phyloP scores from a whole-genome alignment of 1,139 yeast genomes.

The Yarrowia galli region DNA sequence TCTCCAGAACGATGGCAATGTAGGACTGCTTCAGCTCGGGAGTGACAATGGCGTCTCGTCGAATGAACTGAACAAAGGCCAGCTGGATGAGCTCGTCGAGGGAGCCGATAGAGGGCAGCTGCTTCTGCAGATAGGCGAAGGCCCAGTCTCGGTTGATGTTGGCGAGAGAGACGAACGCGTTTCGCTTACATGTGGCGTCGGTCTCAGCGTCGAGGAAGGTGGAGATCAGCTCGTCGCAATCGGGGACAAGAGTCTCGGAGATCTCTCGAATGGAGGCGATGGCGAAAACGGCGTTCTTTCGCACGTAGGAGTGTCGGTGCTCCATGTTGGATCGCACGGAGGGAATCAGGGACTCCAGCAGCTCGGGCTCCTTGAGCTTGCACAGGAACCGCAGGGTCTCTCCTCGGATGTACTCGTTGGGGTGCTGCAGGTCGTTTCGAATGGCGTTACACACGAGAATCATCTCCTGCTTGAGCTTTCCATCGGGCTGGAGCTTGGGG shows the following conservation, averaged over 20 bases:
- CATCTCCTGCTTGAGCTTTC: constrained; percentile 97
- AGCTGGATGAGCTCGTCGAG: constrained; percentile 87
- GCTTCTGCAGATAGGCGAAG: constrained; percentile 77
- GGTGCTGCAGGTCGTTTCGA: constrained; percentile 96
- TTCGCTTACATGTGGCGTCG: constrained; percentile 94
- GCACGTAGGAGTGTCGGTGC: constrained; percentile 96
- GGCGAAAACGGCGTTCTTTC: constrained; percentile 96
- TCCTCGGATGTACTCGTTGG: constrained; percentile 96
- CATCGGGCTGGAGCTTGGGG: constrained; percentile 85
- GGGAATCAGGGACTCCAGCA: constrained; percentile 94
- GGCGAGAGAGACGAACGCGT: constrained; percentile 89
- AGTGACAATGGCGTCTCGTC: constrained; percentile 74
- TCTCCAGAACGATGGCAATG: constrained; percentile 71
- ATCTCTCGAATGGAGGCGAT: constrained; percentile 75
- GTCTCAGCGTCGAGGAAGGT: constrained; percentile 80
- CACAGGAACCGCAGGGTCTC: constrained; percentile 90
- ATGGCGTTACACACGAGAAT: constrained; percentile 97
- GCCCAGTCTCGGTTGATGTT: constrained; percentile 87
- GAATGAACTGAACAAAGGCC: constrained; percentile 89
- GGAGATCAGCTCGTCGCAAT: constrained; percentile 84
- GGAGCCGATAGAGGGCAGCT: constrained; percentile 66
- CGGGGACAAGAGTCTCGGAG: constrained; percentile 88
- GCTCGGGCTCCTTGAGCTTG: constrained; percentile 89
- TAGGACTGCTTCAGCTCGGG: constrained; percentile 75
- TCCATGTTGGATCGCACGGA: constrained; percentile 89